These are phyloP conservation scores for Exophiala viscosa DNA, from an alignment of 2,329 filamentous ascomycete species.

Conservation along the genomic window DNA sequence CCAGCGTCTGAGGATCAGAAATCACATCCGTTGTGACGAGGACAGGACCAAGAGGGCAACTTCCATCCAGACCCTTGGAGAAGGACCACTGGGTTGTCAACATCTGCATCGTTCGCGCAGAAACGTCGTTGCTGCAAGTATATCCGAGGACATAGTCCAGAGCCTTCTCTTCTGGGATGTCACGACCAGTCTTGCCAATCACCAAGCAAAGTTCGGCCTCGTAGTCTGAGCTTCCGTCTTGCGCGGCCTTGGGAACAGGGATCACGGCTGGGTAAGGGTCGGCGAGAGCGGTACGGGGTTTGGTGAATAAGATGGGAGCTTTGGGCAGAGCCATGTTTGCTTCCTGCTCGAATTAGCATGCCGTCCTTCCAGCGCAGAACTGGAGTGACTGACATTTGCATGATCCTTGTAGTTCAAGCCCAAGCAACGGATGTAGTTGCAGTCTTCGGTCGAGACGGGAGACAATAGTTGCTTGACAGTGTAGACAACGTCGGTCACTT, in stretches of 20 bases:
- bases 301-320: slow-evolving; percentile 38
- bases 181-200: slow-evolving; percentile 35
- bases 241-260: slow-evolving; percentile 33
- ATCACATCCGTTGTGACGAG: slow-evolving; percentile 33
- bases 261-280: slow-evolving; percentile 32
- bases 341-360: slow-evolving; percentile 27
- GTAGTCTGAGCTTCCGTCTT: slow-evolving; percentile 41
- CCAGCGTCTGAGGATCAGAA: slow-evolving; percentile 39
- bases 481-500: slow-evolving; percentile 32
- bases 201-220: slow-evolving; percentile 42
- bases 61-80: slow-evolving; percentile 40
- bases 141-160: slow-evolving; percentile 42
- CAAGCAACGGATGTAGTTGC: slow-evolving; percentile 41
- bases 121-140: slow-evolving; percentile 42
- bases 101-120: slow-evolving; percentile 38
- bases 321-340: slow-evolving; percentile 38
- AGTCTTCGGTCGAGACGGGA: slow-evolving; percentile 24
- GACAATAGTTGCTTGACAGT: slow-evolving; percentile 29
- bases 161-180: slow-evolving; percentile 37
- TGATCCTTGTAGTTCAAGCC: slow-evolving; percentile 47
- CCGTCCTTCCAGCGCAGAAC: neutral
- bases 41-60: slow-evolving; percentile 40
- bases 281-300: slow-evolving; percentile 37
- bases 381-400: slow-evolving; percentile 26
- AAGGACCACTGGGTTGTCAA: slow-evolving; percentile 39